phyloP scores from a whole-genome alignment of 176 grass and related monocot species.

The Calamus simplicifolius region DNA sequence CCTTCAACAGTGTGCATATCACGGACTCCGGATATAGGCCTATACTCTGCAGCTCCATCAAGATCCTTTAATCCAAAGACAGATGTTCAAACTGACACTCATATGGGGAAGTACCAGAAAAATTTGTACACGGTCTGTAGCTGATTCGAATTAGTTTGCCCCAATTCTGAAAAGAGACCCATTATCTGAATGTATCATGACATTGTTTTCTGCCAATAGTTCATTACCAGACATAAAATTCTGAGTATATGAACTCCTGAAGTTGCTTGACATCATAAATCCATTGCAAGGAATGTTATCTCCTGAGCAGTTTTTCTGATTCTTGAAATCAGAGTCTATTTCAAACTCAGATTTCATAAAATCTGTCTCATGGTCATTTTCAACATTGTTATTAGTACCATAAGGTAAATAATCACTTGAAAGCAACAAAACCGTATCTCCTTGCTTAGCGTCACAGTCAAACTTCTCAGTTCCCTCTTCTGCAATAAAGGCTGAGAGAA shows the following conservation, averaged over 20 bases:
- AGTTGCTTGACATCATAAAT: conserved; percentile 42
- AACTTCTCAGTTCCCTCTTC: conserved; percentile 47
- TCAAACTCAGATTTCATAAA: conserved; percentile 27
- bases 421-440: conserved; percentile 28
- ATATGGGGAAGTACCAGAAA: conserved; percentile 31
- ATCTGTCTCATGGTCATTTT: conserved; percentile 36
- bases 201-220: conserved; percentile 21
- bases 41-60: conserved; percentile 80
- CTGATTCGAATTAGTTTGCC: conserved; percentile 20
- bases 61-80: conserved; percentile 65
- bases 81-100: conserved; percentile 56
- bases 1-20: conserved; percentile 28
- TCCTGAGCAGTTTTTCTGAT: conserved; percentile 29
- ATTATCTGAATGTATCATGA: conserved; percentile 28
- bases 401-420: conserved; percentile 30
- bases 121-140: conserved; percentile 26
- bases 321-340: conserved; percentile 26
- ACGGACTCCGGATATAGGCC: conserved; percentile 51
- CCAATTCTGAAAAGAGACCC: conserved; percentile 23
- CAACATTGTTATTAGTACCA: conserved; percentile 23
- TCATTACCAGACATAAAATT: conserved; percentile 32
- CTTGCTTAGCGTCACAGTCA: conserved; percentile 24
- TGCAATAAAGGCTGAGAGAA: conserved; percentile 72
- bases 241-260: conserved; percentile 34
- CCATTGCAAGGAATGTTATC: conserved; percentile 44